Conservation (phyloP, 768 basidiomycete species). For the Kwoniella bestiolae region DNA sequence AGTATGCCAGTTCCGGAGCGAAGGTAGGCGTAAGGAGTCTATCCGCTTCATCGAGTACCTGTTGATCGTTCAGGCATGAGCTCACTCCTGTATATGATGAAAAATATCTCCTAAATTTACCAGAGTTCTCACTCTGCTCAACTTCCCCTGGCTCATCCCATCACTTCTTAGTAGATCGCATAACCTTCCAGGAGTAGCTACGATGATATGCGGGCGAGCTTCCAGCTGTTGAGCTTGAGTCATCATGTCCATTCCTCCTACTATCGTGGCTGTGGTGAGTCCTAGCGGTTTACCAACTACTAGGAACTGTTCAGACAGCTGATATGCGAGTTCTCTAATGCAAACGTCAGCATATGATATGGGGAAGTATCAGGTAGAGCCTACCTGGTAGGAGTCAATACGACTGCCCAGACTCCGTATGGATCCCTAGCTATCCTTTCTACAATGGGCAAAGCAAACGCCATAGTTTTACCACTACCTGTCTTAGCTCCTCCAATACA, state of each 20-base stretch:
- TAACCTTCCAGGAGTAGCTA: slow-evolving; percentile 93
- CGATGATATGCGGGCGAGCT: slow-evolving; percentile 85
- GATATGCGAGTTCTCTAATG: slow-evolving; percentile 89
- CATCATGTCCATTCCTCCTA: slow-evolving; percentile 99
- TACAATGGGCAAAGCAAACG: slow-evolving; percentile 92
- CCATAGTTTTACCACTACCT: slow-evolving; percentile 96
- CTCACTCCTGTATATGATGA: too few species aligned
- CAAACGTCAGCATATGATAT: not conserved
- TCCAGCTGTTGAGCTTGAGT: slow-evolving; percentile 83
- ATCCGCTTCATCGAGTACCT: slow-evolving; percentile 98
- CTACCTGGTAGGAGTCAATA: slow-evolving; percentile 93
- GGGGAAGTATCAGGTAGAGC: slow-evolving; percentile 26
- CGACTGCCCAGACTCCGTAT: slow-evolving; percentile 89
- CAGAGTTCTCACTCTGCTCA: slow-evolving; percentile 81
- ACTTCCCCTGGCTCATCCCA: slow-evolving; percentile 69
- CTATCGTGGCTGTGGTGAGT: slow-evolving; percentile 81
- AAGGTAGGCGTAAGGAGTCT: slow-evolving; percentile 87
- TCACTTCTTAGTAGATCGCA: slow-evolving; percentile 81
- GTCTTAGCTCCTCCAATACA: slow-evolving; percentile 98
- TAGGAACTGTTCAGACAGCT: slow-evolving; percentile 93
- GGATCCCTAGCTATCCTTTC: slow-evolving; percentile 86
- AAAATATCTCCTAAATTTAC: slow-evolving; percentile 60
- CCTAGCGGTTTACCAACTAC: slow-evolving; percentile 83
- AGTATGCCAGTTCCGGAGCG: slow-evolving; percentile 75
- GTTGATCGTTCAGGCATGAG: too few species aligned